These are phyloP conservation scores for Pseudogymnoascus sp. DNA, from an alignment of 2,329 filamentous ascomycete species.

Conservation along the genomic window DNA sequence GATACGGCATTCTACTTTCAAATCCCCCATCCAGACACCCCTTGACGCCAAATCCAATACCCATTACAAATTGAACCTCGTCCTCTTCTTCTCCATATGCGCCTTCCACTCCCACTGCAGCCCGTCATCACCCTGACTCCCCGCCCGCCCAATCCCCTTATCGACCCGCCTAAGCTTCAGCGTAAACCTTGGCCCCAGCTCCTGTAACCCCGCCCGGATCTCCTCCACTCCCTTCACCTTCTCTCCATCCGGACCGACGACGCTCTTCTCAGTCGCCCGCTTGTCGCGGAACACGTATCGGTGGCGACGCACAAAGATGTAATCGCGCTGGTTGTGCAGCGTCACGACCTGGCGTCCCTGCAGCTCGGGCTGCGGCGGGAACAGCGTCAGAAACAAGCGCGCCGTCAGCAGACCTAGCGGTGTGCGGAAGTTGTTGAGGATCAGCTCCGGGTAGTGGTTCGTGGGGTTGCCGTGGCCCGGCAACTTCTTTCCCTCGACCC, in stretches of 20 bases:
- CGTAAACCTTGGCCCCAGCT: constrained; percentile 76
- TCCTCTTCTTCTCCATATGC: constrained; percentile 87
- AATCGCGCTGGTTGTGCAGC: constrained; percentile 90
- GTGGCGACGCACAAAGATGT: constrained; percentile 86
- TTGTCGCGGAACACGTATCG: constrained; percentile 92
- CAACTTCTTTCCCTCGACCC: constrained; percentile 79
- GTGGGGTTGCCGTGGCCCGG: constrained; percentile 85
- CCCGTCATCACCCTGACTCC: constrained; percentile 44
- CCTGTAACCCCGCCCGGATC: constrained; percentile 81
- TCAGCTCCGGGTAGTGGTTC: constrained; percentile 80
- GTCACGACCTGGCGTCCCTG: constrained; percentile 85
- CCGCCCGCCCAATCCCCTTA: constrained; percentile 69
- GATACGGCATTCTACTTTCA: too few species aligned
- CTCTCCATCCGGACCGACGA: constrained; percentile 73
- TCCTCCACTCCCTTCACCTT: constrained; percentile 77
- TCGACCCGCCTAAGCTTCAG: constrained; percentile 87
- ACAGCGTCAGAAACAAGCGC: constrained; percentile 71
- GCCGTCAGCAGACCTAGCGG: constrained; percentile 83
- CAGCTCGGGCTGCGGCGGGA: constrained; percentile 75
- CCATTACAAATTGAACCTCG: constrained; percentile 79
- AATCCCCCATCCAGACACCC: neutral
- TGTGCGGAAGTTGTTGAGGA: constrained; percentile 92
- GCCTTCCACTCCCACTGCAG: constrained; percentile 90
- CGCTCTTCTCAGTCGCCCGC: constrained; percentile 75
- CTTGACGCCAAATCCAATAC: neutral